These are phyloP conservation scores for Sesbania bispinosa DNA, from an alignment of 306 rosid species.

Conservation along the genomic window DNA sequence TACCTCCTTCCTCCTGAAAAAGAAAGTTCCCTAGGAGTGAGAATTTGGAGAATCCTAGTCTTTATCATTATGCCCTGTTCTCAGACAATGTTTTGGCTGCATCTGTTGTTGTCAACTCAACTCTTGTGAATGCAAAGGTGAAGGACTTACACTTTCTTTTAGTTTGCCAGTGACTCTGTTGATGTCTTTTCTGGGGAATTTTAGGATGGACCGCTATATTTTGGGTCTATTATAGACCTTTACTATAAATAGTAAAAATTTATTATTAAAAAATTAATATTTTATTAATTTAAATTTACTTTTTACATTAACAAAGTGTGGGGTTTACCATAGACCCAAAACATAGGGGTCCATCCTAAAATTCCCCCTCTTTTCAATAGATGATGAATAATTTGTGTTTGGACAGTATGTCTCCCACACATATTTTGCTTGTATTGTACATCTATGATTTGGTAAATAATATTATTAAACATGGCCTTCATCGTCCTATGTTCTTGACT, in stretches of 20 bases:
- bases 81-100: slow-evolving; percentile 99
- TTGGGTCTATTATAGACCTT: too few species aligned
- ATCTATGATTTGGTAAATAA: background rate
- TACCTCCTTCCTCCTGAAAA: slow-evolving; percentile 75
- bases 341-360: too few species aligned
- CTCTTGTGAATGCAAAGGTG: slow-evolving; percentile 90
- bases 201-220: too few species aligned
- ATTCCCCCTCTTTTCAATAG: background rate
- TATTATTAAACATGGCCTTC: slow-evolving; percentile 1
- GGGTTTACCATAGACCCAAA: too few species aligned
- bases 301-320: too few species aligned
- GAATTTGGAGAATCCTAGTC: slow-evolving; percentile 76
- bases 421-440: background rate
- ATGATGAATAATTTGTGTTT: slow-evolving; percentile 4
- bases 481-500: slow-evolving; percentile 25
- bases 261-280: too few species aligned
- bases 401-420: background rate
- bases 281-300: too few species aligned
- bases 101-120: slow-evolving; percentile 92
- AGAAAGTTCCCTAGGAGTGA: slow-evolving; percentile 76
- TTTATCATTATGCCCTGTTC: slow-evolving; percentile 91
- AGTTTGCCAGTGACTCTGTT: background rate
- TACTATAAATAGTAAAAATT: too few species aligned
- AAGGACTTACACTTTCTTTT: background rate
- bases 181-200: too few species aligned